A percentile compares a stretch with the other conserved stretches of the same genome.
phyloP scores from a whole-genome alignment of 164 flowering plant species.

The Buxus sempervirens region DNA sequence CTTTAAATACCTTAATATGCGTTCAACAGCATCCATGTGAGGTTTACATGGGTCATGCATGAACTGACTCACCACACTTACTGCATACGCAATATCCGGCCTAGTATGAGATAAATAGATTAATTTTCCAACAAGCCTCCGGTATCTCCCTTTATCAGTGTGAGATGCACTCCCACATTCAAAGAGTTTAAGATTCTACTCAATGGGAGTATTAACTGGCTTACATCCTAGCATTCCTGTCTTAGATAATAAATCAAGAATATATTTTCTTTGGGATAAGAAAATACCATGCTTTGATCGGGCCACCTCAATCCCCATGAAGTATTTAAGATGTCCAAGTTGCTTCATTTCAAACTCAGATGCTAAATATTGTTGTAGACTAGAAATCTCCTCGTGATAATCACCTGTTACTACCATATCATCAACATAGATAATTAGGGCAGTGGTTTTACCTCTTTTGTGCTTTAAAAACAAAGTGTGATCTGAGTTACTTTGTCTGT shows the following conservation, averaged over 20 bases:
- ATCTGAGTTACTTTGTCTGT: background rate
- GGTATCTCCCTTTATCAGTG: constrained; percentile 7
- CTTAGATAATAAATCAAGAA: background rate
- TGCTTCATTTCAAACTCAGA: too few species aligned
- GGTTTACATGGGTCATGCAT: constrained; percentile 3
- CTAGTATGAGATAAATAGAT: constrained; percentile 10
- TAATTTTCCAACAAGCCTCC: background rate
- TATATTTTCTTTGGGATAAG: background rate
- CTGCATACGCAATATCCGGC: constrained; percentile 3
- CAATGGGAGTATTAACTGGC: too few species aligned
- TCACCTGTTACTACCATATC: constrained; percentile 11
- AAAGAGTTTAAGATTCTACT: too few species aligned
- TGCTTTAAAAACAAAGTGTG: constrained; percentile 8
- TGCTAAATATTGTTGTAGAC: background rate
- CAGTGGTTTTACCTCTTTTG: constrained; percentile 7
- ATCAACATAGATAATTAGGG: constrained; percentile 8
- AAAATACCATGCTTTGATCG: constrained; percentile 6
- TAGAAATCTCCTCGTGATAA: constrained; percentile 7
- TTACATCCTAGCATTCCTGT: too few species aligned
- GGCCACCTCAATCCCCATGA: background rate
- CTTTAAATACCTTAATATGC: background rate
- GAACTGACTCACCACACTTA: background rate
- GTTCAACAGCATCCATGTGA: background rate
- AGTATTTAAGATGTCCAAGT: constrained; percentile 6
- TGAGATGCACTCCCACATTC: too few species aligned